Evolutionary conservation across 2,329 filamentous ascomycete genomes (phyloP).

Genomic region (Verticillium nonalfalfae): DNA sequence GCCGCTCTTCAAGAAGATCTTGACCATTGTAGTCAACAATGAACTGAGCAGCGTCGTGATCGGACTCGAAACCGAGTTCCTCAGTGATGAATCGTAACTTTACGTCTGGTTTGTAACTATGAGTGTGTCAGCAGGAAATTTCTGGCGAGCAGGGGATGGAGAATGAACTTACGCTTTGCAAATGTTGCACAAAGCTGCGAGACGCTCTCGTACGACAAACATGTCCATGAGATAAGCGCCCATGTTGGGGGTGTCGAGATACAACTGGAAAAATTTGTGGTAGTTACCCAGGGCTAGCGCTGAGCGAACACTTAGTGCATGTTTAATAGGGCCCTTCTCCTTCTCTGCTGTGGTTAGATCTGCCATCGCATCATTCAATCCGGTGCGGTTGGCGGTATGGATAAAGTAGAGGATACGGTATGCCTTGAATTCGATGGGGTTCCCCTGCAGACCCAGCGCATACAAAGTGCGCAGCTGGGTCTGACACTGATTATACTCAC

Average conservation of each 20-base stretch:
- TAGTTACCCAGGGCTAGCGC: slow-evolving; percentile 92
- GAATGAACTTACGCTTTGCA: slow-evolving; percentile 79
- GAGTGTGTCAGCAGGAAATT: slow-evolving; percentile 34
- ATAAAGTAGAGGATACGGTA: slow-evolving; percentile 99
- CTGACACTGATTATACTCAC: slow-evolving; percentile 99
- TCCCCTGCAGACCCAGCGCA: slow-evolving; percentile 77
- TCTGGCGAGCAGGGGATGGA: background rate
- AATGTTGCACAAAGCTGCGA: slow-evolving; percentile 84
- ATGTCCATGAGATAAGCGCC: slow-evolving; percentile 98
- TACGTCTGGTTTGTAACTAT: slow-evolving; percentile 86
- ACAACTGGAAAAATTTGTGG: slow-evolving; percentile 95
- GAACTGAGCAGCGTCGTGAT: slow-evolving; percentile 86
- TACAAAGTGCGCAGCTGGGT: slow-evolving; percentile 94
- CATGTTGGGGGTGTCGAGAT: slow-evolving; percentile 92
- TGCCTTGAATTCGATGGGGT: slow-evolving; percentile 92
- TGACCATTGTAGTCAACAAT: slow-evolving; percentile 75
- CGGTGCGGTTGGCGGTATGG: slow-evolving; percentile 95
- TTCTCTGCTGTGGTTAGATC: slow-evolving; percentile 99
- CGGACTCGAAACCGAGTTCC: slow-evolving; percentile 91
- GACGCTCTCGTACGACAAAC: slow-evolving; percentile 91
- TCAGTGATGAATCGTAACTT: slow-evolving; percentile 88
- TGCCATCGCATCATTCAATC: slow-evolving; percentile 96
- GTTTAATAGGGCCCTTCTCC: slow-evolving; percentile 73
- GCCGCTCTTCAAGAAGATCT: slow-evolving; percentile 69
- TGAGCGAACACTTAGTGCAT: slow-evolving; percentile 86